Evolutionary conservation across 2,329 filamentous ascomycete genomes (phyloP).

Genomic region (Cercospora brassicicola): DNA sequence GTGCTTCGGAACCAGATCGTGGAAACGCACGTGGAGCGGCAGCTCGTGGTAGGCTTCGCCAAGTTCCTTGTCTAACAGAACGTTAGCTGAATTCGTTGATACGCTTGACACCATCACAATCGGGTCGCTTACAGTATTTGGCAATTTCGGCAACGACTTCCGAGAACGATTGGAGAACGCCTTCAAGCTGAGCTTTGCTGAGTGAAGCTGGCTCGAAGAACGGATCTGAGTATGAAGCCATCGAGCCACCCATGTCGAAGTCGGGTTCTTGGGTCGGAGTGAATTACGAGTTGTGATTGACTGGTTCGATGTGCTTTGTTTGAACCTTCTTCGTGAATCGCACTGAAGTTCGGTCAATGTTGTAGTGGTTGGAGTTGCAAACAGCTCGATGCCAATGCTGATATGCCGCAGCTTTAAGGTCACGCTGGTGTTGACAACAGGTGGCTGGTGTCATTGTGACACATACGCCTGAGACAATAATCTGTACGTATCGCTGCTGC

Average conservation of each 20-base stretch:
- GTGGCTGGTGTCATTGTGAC: constrained; percentile 11
- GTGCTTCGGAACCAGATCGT: neutral
- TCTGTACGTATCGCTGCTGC: neutral
- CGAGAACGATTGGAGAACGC: constrained; percentile 6
- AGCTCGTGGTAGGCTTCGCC: constrained; percentile 18
- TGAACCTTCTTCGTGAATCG: neutral
- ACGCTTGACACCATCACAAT: neutral
- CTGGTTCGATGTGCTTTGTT: neutral
- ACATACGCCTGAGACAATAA: constrained; percentile 12
- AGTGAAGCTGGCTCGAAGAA: constrained; percentile 9
- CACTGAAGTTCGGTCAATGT: neutral
- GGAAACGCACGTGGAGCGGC: constrained; percentile 12
- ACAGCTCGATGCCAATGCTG: constrained; percentile 5
- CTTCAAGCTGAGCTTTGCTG: constrained; percentile 10
- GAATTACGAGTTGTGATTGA: neutral
- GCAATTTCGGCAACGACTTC: constrained; percentile 2
- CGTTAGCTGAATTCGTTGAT: neutral
- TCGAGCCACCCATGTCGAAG: constrained; percentile 8
- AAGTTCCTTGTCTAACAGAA: constrained; percentile 9
- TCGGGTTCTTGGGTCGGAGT: neutral
- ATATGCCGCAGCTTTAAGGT: constrained; percentile 5
- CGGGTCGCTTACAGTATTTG: neutral
- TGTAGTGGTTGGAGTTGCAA: constrained; percentile 1
- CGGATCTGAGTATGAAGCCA: constrained; percentile 1
- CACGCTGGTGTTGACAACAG: neutral